These are phyloP conservation scores for Rhododendron simsii DNA, from an alignment of 148 eudicot species.

Conservation along the genomic window DNA sequence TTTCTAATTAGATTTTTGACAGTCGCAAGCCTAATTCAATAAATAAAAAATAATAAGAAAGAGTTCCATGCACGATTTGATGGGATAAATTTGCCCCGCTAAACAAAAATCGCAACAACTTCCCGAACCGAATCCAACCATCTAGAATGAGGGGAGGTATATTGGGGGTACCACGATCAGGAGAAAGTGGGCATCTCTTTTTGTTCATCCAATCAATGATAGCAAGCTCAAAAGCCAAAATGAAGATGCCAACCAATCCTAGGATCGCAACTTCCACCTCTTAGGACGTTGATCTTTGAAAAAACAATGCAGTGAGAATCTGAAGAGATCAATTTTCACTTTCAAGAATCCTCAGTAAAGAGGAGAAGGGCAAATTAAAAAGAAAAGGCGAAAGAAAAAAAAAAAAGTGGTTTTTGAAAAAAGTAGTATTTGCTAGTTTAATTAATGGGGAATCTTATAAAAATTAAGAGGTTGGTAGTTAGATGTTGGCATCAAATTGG, in stretches of 20 bases:
- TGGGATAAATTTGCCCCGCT: neutral
- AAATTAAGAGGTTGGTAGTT: conserved; percentile 8
- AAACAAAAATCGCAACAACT: neutral
- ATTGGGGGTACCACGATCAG: neutral
- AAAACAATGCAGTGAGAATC: conserved; percentile 3
- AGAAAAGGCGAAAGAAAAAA: neutral
- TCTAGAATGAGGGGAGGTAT: neutral
- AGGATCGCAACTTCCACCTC: neutral
- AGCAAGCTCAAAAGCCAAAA: conserved; percentile 11
- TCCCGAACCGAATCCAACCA: neutral
- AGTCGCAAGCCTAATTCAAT: neutral
- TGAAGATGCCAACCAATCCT: conserved; percentile 3
- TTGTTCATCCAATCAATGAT: conserved; percentile 12
- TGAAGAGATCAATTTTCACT: neutral
- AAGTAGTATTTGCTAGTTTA: neutral
- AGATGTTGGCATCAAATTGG: conserved; percentile 15
- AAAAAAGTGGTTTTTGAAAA: neutral
- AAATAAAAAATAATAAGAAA: neutral
- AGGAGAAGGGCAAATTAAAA: neutral
- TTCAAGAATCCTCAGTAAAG: neutral
- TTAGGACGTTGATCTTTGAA: neutral
- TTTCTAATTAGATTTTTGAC: neutral
- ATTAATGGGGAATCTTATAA: neutral
- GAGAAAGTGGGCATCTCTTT: conserved; percentile 22
- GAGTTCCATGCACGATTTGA: neutral